Percentiles rank a stretch among this genome's conserved stretches.
Conservation (phyloP, 768 basidiomycete species). For the Heimioporus sp. region DNA sequence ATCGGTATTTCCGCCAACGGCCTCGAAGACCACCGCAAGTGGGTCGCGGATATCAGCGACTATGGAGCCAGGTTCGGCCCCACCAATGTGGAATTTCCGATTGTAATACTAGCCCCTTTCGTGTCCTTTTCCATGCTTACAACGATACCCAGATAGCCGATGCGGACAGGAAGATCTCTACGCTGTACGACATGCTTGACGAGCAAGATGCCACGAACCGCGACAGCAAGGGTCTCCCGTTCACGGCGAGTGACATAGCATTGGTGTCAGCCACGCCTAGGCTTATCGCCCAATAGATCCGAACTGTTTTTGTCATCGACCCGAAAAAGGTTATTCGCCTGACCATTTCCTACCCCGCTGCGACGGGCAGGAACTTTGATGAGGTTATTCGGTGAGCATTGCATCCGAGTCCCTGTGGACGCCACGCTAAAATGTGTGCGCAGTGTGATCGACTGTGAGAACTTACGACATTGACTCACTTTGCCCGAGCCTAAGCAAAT, state of each 20-base stretch:
- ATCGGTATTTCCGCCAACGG: slow-evolving; percentile 93
- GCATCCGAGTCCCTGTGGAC: background rate
- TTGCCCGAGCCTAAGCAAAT: slow-evolving; percentile 26
- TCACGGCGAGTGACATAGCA: slow-evolving; percentile 57
- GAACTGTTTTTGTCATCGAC: slow-evolving; percentile 97
- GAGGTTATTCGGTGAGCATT: slow-evolving; percentile 57
- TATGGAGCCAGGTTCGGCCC: slow-evolving; percentile 68
- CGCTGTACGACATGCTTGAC: slow-evolving; percentile 95
- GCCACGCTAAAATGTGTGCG: slow-evolving; percentile 6
- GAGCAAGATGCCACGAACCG: slow-evolving; percentile 90
- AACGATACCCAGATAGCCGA: slow-evolving; percentile 75
- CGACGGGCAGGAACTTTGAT: slow-evolving; percentile 91
- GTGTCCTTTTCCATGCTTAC: slow-evolving; percentile 9
- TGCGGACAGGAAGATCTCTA: slow-evolving; percentile 78
- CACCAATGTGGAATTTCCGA: slow-evolving; percentile 86
- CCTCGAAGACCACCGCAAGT: slow-evolving; percentile 78
- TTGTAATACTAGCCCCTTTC: slow-evolving; percentile 44
- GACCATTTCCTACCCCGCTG: slow-evolving; percentile 89
- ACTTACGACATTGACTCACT: slow-evolving; percentile 23
- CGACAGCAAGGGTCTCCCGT: slow-evolving; percentile 84
- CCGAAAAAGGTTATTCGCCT: slow-evolving; percentile 94
- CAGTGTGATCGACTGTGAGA: slow-evolving; percentile 72
- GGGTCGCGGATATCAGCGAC: slow-evolving; percentile 87
- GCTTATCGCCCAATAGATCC: slow-evolving; percentile 51
- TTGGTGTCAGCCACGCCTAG: background rate